Evolutionary conservation across 1,284 basidiomycete genomes (phyloP).

Genomic region (Cystobasidium pallidum): DNA sequence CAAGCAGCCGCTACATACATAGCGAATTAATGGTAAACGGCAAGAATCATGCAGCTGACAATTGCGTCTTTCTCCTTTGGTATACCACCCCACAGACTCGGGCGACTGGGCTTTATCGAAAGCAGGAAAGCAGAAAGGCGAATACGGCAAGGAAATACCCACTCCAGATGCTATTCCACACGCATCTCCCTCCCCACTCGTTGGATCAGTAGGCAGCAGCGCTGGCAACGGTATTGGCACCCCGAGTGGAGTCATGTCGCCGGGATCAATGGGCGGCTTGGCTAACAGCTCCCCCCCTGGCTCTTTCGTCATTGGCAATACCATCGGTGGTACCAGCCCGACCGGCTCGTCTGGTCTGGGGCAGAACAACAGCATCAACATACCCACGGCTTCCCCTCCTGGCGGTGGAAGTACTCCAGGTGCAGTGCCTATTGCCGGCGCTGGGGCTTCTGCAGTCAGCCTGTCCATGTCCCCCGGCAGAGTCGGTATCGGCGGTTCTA

Average conservation of each 20-base stretch:
- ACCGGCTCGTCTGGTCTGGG: constrained; percentile 8
- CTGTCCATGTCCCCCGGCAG: constrained; percentile 41
- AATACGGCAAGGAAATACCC: constrained; percentile 57
- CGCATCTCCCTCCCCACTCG: constrained; percentile 36
- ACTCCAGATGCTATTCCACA: constrained; percentile 59
- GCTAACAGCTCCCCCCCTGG: constrained; percentile 1
- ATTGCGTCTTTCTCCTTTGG: not conserved
- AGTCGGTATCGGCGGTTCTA: constrained; percentile 32
- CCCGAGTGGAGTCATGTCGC: not conserved
- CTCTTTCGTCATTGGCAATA: constrained; percentile 19
- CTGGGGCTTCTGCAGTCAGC: constrained; percentile 10
- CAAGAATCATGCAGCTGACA: not conserved
- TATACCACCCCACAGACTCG: constrained; percentile 47
- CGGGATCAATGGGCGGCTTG: not conserved
- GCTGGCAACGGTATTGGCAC: constrained; percentile 8
- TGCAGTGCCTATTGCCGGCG: constrained; percentile 1
- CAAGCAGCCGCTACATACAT: too few relatives aligned
- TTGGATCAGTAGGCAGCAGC: constrained; percentile 3
- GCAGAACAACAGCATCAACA: constrained; percentile 6
- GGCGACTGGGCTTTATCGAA: constrained; percentile 59
- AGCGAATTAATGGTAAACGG: too few relatives aligned
- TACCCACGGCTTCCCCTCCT: constrained; percentile 1
- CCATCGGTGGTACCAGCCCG: constrained; percentile 2
- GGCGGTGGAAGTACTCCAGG: not conserved
- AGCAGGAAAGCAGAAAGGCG: constrained; percentile 57